Conservation (phyloP, 768 basidiomycete species). For the Leccinum variicolor region DNA sequence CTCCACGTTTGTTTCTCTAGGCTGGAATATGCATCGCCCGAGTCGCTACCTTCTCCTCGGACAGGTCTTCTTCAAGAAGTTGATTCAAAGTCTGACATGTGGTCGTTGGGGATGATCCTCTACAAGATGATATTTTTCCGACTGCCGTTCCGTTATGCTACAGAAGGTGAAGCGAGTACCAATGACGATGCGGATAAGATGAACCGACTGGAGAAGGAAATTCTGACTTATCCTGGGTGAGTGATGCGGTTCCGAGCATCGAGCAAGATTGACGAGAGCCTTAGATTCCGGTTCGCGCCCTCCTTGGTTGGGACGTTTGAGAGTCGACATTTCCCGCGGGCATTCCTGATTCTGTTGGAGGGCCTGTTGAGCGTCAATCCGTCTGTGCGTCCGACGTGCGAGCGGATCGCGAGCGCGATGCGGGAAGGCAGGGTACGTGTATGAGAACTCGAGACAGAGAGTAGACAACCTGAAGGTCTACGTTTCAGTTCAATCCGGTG, state of each 20-base stretch:
- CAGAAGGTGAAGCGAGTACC: constrained; percentile 52
- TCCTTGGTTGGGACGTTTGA: constrained; percentile 56
- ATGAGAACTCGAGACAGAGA: neutral
- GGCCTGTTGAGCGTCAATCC: constrained; percentile 64
- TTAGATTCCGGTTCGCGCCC: constrained; percentile 52
- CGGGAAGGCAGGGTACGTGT: constrained; percentile 69
- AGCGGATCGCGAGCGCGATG: constrained; percentile 67
- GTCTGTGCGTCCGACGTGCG: constrained; percentile 61
- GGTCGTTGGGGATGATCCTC: constrained; percentile 95
- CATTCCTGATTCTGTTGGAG: constrained; percentile 71
- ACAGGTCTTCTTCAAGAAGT: constrained; percentile 67
- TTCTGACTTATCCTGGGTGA: constrained; percentile 72
- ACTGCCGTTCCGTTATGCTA: constrained; percentile 76
- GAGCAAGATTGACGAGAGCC: constrained; percentile 6
- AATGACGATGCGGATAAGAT: constrained; percentile 60
- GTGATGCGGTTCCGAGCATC: constrained; percentile 11
- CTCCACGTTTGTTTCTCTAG: constrained; percentile 31
- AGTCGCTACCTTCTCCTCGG: constrained; percentile 68
- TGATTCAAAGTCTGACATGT: constrained; percentile 92
- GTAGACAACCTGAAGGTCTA: neutral
- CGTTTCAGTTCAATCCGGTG: constrained; percentile 30
- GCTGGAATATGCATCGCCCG: constrained; percentile 86
- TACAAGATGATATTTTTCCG: constrained; percentile 92
- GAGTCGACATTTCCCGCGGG: constrained; percentile 66
- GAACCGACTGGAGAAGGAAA: constrained; percentile 68